Evolutionary conservation across 2,329 filamentous ascomycete genomes (phyloP).

Genomic region (Apiospora sp.): DNA sequence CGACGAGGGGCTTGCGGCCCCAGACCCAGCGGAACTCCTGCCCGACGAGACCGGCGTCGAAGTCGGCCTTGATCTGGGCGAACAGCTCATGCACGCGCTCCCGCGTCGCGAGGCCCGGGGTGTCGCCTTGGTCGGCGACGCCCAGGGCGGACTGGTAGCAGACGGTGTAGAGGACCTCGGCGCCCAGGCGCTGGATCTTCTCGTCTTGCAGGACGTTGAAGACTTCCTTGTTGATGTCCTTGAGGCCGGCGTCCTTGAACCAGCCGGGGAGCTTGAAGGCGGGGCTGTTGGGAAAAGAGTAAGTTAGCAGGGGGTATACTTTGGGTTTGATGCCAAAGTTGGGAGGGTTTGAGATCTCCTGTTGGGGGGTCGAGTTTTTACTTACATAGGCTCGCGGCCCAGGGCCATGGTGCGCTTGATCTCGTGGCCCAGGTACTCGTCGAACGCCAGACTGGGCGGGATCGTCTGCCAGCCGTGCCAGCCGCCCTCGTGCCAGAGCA

Average conservation of each 20-base stretch:
- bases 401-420: conserved; percentile 19
- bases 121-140: conserved; percentile 18
- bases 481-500: conserved; percentile 32
- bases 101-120: neutral
- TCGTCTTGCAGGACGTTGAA: conserved; percentile 17
- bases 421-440: conserved; percentile 13
- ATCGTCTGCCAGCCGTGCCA: conserved; percentile 23
- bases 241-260: conserved; percentile 10
- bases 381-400: conserved; percentile 19
- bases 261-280: conserved; percentile 17
- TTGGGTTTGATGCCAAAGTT: neutral
- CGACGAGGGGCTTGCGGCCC: neutral
- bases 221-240: conserved; percentile 10
- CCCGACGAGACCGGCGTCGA: conserved; percentile 1
- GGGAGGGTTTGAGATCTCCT: neutral
- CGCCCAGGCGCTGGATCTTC: conserved; percentile 13
- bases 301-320: neutral
- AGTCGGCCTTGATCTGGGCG: neutral
- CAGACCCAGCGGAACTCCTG: conserved; percentile 22
- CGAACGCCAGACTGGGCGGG: conserved; percentile 14
- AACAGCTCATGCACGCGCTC: conserved; percentile 15
- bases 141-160: conserved; percentile 17
- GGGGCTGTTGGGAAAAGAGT: neutral
- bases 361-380: neutral
- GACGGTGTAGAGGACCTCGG: conserved; percentile 11